Base-by-base conservation (phyloP, 106 monocot genomes). In the Acanthochlamys bracteata region DNA sequence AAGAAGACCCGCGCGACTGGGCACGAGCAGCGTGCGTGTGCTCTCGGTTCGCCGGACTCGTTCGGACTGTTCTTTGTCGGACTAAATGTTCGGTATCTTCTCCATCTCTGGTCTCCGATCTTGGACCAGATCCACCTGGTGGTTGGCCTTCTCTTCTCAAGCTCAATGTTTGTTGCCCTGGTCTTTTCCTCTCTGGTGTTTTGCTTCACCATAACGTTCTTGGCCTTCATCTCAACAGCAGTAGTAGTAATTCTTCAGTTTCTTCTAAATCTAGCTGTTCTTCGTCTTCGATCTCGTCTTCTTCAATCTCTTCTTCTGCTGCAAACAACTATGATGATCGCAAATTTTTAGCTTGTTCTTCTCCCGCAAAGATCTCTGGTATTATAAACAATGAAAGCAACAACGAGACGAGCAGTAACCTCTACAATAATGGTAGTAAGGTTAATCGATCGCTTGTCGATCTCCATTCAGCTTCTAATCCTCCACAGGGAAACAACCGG, bases 111-210 rank as follows among this genome's bases (percentile, higher is more conserved):
- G 39, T 73, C 69, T 21, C 40, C 65, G 24, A 39, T 51, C 26
- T 58, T 42, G 24, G 10, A 4, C 51, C 27, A 4, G 65, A 17
- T 14, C 69, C 76, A 11, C 61, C 62, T 52, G 78, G 62, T 20
- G 73, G 61, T 22, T 86, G 86, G 80, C 53, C 84, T 12, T 23
- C 86, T 16, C 84, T 95, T 49, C 66, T 82, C 84, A 95, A 90
- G 80, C 75, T 96, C 75, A 69, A 84, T 61, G 90, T 88, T 19
- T 96, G 90, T 74, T 96, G 95, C 69, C 95, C 95, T 0, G 95
- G 95, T 24, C 95, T 91, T 53, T 55, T 71, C 33, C 80, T 69
- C 71, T 74, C 95, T 57, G 95, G 95, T 14, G 70, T 96, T 39
- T 78, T 96, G 69, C 90, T 96, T 67, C 76, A 96, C 46, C 69